Base-by-base conservation (phyloP, 2,329 filamentous ascomycete genomes). In the Sclerotinia minor region DNA sequence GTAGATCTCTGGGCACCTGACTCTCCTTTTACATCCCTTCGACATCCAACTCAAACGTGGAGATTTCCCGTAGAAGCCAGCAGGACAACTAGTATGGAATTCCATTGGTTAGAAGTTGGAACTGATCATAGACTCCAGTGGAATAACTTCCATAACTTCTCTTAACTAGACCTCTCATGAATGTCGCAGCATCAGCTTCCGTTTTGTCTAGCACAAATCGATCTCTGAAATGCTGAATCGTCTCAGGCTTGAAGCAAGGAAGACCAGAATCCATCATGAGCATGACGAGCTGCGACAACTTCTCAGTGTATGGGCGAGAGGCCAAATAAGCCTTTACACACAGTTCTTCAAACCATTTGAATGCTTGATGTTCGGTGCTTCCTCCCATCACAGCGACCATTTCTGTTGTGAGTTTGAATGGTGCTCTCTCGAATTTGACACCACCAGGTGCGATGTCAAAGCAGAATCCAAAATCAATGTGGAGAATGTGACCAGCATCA, bases 311-410 rank as follows among this genome's bases (percentile, higher is more conserved):
- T 72, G 91, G 93, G 15, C 95, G 85, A 50, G 88, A 89, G 5
- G 94, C 94, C 53, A 99, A 83, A 84, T 97, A 99, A 1, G 94
- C 90, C 81, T 99, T 99, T 77, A 99, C 86, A 75, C 92, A 96
- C 50, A 99, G 85, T 77, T 97, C 94, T 80, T 99, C 95, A 75
- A 99, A 99, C 87, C 92, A 95, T 72, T 89, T 89, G 83, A 96
- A 99, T 19, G 92, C 84, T 79, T 98, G 94, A 64, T 94, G 91
- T 53, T 90, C 88, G 3, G 88, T 90, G 66, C 85, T 89, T 69
- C 94, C 94, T 65, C 95, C 94, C 94, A 99, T 98, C 74, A 99
- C 95, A n/a, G 94, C 92, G 69, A 99, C 86, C 96, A 99, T 99
- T 78, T 99, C 95, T 9, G 88, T 86, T 0, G 95, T 99, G 66